Conservation (phyloP, 805 yeast species). For the Lachancea mirantina region DNA sequence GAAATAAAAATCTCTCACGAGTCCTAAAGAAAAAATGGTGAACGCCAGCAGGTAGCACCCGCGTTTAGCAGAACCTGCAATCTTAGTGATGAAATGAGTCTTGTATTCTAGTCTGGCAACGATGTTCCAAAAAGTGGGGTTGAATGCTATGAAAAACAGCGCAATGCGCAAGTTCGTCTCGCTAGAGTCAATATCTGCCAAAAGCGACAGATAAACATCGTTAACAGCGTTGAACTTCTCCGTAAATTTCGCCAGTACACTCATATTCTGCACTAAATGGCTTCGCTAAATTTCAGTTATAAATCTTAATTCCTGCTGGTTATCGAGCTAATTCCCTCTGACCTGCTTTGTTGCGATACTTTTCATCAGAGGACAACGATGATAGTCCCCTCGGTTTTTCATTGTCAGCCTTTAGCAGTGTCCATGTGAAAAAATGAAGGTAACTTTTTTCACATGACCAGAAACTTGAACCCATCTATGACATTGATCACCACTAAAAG, state of each 20-base stretch:
- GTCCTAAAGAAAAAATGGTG: conserved; percentile 79
- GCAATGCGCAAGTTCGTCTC: conserved; percentile 35
- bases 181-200: conserved; percentile 14
- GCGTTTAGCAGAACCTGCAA: conserved; percentile 55
- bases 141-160: conserved; percentile 68
- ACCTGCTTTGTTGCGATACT: too few species aligned
- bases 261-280: too few species aligned
- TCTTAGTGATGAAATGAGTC: conserved; percentile 65
- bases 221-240: conserved; percentile 5
- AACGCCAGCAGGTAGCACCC: conserved; percentile 85
- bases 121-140: conserved; percentile 93
- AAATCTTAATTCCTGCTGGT: too few species aligned
- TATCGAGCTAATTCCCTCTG: too few species aligned
- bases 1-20: conserved; percentile 69
- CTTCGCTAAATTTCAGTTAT: too few species aligned
- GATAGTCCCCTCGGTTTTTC: too few species aligned
- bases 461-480: too few species aligned
- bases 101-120: conserved; percentile 84
- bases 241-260: conserved; percentile 1
- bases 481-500: too few species aligned
- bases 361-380: too few species aligned
- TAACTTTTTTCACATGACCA: too few species aligned
- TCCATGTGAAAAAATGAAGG: too few species aligned
- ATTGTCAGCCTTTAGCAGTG: too few species aligned
- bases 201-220: conserved; percentile 10